These are phyloP conservation scores for Lotmaria passim DNA, from an alignment of 208 protist species.

Conservation along the genomic window DNA sequence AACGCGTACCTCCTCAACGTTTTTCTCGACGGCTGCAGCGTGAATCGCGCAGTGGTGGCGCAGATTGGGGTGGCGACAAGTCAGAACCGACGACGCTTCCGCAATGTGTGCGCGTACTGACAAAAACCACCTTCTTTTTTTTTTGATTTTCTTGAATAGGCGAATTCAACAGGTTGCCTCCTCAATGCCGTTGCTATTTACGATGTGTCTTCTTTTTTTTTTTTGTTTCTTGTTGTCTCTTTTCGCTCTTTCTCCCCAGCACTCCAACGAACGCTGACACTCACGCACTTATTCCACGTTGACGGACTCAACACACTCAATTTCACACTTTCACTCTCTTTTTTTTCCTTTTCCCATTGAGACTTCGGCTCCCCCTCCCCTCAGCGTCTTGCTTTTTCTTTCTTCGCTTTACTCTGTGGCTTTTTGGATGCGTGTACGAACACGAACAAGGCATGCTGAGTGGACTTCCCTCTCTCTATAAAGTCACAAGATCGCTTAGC, in stretches of 20 bases:
- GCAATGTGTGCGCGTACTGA: neutral
- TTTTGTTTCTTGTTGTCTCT: neutral
- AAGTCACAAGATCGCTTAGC: too few species aligned
- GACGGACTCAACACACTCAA: neutral
- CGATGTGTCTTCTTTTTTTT: neutral
- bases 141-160: neutral
- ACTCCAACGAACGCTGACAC: too few species aligned
- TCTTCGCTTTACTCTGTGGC: neutral
- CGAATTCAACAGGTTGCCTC: neutral
- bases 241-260: too few species aligned
- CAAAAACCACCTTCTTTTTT: neutral
- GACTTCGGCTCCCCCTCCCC: neutral
- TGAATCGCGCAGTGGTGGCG: constrained; percentile 41
- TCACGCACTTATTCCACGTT: neutral
- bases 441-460: too few species aligned
- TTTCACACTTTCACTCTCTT: neutral
- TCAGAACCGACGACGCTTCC: constrained; percentile 31
- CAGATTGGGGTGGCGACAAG: constrained; percentile 36
- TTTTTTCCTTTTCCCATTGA: neutral
- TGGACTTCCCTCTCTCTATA: neutral
- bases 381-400: neutral
- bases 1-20: constrained; percentile 47
- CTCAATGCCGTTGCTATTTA: neutral
- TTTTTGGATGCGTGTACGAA: neutral
- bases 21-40: constrained; percentile 43